phyloP scores from a whole-genome alignment of 495 filamentous ascomycete genomes.

The Hypoxylon perforatum region DNA sequence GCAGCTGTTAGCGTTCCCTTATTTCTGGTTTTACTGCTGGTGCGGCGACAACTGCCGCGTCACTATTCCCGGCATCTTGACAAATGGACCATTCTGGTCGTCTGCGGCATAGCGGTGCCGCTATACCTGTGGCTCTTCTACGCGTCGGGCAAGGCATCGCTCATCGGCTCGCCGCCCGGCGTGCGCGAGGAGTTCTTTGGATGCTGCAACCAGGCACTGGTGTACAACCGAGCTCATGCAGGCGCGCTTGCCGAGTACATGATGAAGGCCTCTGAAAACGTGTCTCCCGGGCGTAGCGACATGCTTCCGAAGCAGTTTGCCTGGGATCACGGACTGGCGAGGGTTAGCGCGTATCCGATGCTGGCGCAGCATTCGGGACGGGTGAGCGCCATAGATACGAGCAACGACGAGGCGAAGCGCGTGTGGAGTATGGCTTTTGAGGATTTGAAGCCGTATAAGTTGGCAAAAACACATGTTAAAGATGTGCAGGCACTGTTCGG shows the following conservation, averaged over 20 bases:
- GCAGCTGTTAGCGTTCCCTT: constrained; percentile 34
- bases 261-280: constrained; percentile 26
- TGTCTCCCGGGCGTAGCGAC: constrained; percentile 37
- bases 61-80: constrained; percentile 46
- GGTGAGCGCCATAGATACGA: constrained; percentile 45
- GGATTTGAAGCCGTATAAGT: constrained; percentile 34
- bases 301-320: constrained; percentile 48
- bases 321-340: constrained; percentile 44
- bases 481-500: constrained; percentile 42
- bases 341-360: constrained; percentile 48
- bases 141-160: constrained; percentile 59
- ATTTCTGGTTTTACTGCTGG: constrained; percentile 26
- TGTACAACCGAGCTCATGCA: constrained; percentile 55
- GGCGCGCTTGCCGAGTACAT: constrained; percentile 43
- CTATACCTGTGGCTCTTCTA: constrained; percentile 54
- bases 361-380: constrained; percentile 45
- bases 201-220: constrained; percentile 60
- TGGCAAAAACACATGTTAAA: constrained; percentile 37
- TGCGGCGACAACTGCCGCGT: constrained; percentile 30
- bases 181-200: constrained; percentile 54
- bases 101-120: constrained; percentile 51
- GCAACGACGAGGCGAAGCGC: constrained; percentile 41
- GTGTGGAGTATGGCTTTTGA: constrained; percentile 52
- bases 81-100: constrained; percentile 49
- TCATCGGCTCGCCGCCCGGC: constrained; percentile 53